Evolutionary conservation across 2,329 filamentous ascomycete species (phyloP).

Genomic region (Drechslerella stenobrocha): DNA sequence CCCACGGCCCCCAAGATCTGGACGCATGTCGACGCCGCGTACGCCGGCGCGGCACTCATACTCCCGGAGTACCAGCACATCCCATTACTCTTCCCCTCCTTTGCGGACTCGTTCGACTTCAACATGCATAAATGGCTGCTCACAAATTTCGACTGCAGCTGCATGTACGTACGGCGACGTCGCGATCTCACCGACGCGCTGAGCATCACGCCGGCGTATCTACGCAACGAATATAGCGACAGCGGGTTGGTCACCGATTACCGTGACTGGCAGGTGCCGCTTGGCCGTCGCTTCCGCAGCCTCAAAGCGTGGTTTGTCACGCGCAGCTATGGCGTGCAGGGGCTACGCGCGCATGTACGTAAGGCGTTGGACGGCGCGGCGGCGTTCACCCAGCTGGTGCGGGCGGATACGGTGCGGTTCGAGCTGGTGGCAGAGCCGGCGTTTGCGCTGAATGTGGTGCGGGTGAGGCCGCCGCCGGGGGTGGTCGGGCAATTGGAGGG

Average conservation of each 20-base stretch:
- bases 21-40: conserved; percentile 93
- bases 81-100: conserved; percentile 65
- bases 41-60: conserved; percentile 82
- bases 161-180: conserved; percentile 76
- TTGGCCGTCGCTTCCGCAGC: conserved; percentile 82
- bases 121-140: conserved; percentile 99
- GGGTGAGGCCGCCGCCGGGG: conserved; percentile 60
- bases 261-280: conserved; percentile 94
- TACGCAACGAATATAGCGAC: conserved; percentile 79
- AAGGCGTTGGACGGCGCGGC: conserved; percentile 71
- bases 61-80: conserved; percentile 73
- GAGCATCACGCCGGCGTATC: conserved; percentile 76
- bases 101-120: conserved; percentile 82
- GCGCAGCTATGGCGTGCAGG: conserved; percentile 75
- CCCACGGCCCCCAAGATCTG: conserved; percentile 65
- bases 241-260: conserved; percentile 88
- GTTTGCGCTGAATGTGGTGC: conserved; percentile 79
- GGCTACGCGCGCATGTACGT: conserved; percentile 73
- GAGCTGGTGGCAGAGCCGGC: conserved; percentile 71
- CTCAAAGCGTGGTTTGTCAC: conserved; percentile 96
- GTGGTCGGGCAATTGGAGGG: conserved; percentile 23
- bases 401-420: conserved; percentile 69
- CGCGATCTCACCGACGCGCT: conserved; percentile 77
- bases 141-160: conserved; percentile 85
- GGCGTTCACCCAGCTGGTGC: conserved; percentile 67